phyloP scores from a whole-genome alignment of 116 monocot species.

The Papilionanthe hybrid region DNA sequence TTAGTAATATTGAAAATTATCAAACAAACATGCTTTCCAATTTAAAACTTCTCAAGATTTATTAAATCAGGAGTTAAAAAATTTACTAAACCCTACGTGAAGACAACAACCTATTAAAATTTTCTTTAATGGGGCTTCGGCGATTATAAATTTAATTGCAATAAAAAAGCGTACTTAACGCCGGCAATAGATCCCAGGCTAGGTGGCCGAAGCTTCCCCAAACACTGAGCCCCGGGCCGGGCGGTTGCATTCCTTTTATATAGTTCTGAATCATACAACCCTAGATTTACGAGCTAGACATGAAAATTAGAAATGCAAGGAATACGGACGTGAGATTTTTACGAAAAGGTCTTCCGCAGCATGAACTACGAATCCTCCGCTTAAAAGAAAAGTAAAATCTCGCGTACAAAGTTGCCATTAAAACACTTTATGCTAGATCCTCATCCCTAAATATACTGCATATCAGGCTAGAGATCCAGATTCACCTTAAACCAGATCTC shows the following conservation, averaged over 20 bases:
- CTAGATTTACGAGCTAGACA: background rate
- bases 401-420: background rate
- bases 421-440: background rate
- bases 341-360: background rate
- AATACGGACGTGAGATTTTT: background rate
- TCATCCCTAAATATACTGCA: background rate
- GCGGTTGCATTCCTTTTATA: background rate
- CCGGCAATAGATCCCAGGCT: too few relatives aligned
- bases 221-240: too few relatives aligned
- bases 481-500: slow-evolving; percentile 6
- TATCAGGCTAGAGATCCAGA: background rate
- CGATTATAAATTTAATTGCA: too few relatives aligned
- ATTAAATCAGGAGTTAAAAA: too few relatives aligned
- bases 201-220: too few relatives aligned
- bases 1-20: too few relatives aligned
- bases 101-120: too few relatives aligned
- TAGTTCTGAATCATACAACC: background rate
- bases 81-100: too few relatives aligned
- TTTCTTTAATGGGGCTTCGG: too few relatives aligned
- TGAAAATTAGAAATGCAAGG: background rate
- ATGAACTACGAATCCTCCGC: background rate
- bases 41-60: too few relatives aligned
- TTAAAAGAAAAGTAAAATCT: background rate
- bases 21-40: too few relatives aligned
- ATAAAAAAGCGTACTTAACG: too few relatives aligned